Base-by-base conservation (phyloP, 2,329 filamentous ascomycete genomes). In the Hymenoscyphus occultus region DNA sequence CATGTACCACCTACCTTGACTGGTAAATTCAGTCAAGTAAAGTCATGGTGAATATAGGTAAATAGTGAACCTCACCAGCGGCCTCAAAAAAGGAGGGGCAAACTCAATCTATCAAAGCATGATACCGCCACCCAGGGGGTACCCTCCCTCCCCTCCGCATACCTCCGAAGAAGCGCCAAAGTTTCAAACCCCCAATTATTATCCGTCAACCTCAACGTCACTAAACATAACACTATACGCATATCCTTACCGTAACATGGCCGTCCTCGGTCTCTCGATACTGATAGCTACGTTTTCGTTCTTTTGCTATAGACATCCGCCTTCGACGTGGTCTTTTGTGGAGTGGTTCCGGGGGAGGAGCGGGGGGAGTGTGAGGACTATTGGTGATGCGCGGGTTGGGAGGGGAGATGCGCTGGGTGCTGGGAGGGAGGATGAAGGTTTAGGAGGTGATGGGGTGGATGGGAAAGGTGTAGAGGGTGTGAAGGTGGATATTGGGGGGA, bases 251-350 rank as follows among this genome's bases (percentile, higher is more conserved):
- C 2, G n/a, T n/a, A 57, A 28, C 31, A 88, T 88, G 85, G 83
- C 79, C 68, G 75, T 86, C 71, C 71, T 89, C 67, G 86, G 84
- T 68, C 76, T 88, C 68, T 86, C 86, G n/a, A 78, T 90, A 68
- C 79, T 89, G 71, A 75, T 89, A 68, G 86, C 83, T 56, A 86
- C 86, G 0, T 77, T 88, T 63, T 80, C 88, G 57, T 84, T 83
- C 71, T 76, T 88, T 68, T 77, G 83, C 71, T 79, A 88, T 67
- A 81, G 81, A 51, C 82, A 82, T 64, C 83, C 82, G 60, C 76
- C 80, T 57, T 82, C 84, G 77, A 75, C 85, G 59, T 78, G 79
- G 69, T 75, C 75, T 0, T 75, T 82, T 48, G 70, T 80, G 40
- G 69, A 71, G 13, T 78, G 74, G 72, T 59, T 73, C 13, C 67